Base-by-base conservation (phyloP, 2,329 filamentous ascomycete genomes). In the Colletotrichum phormii region DNA sequence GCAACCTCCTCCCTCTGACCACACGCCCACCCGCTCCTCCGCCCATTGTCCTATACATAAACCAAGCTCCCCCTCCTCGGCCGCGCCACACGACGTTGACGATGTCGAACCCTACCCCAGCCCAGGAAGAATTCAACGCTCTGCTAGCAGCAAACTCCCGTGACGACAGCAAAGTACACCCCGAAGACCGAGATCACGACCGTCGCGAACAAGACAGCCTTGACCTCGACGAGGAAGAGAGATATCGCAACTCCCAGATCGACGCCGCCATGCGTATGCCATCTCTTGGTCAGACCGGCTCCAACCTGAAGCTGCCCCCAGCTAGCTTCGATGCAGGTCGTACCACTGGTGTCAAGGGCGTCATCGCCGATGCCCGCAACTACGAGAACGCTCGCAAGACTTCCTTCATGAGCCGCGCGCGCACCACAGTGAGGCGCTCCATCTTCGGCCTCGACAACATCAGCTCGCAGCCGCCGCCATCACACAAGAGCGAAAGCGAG, bases 341-440 rank as follows among this genome's bases (percentile, higher is more conserved):
- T 76, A 91, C 93, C 76, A 96, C 94, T 3, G 94, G 94, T 59
- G 94, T 95, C 76, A 96, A 96, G 85, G 94, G 94, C 75, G 94
- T 97, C 81, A 96, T 97, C 79, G 93, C 94, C 77, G 94, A 97
- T 80, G 94, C 94, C 49, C 89, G 93, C 78, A 91, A 91, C 78
- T 96, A 93, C 81, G 92, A 94, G 83, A 87, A 89, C 78, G 92
- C 93, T 13, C 87, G 88, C 76, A 87, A 87, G 78, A 83, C 79
- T 77, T 89, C 88, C 75, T 90, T 88, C 85, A 85, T 84, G 77
- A 86, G 82, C 79, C 85, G 85, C 66, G 87, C 88, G 70, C 85
- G 85, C 73, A 84, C 85, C 55, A 89, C 87, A 37, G 71, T 75
- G 33, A 86, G 89, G 68, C 84, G 85, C 74, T 90, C 88, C 77